Evolutionary conservation across 352 stramenopile genomes (phyloP).

Genomic region (Achlya hypogyna): DNA sequence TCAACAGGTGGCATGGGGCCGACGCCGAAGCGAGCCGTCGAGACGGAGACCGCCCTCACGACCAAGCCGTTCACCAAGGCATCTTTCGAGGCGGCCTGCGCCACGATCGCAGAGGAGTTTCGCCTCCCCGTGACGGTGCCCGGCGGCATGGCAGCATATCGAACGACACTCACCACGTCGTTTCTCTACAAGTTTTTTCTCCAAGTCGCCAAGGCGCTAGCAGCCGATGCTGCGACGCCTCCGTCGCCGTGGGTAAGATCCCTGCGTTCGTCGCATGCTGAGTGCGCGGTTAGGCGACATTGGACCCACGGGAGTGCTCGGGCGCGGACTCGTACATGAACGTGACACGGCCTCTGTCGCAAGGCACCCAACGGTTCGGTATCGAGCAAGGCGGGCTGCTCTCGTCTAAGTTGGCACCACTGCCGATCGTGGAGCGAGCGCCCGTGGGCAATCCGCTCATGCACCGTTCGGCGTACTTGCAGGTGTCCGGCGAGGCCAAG

Average conservation of each 20-base stretch:
- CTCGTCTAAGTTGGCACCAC: constrained; percentile 47
- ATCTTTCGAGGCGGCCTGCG: constrained; percentile 77
- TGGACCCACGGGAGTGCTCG: constrained; percentile 37
- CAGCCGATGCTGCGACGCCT: constrained; percentile 25
- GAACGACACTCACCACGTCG: constrained; percentile 88
- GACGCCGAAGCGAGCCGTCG: constrained; percentile 43
- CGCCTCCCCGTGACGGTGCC: constrained; percentile 85
- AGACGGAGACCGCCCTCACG: constrained; percentile 59
- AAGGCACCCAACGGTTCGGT: constrained; percentile 48
- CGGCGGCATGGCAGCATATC: constrained; percentile 91
- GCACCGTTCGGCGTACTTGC: constrained; percentile 88
- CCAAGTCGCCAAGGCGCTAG: constrained; percentile 45
- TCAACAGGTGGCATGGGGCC: constrained; percentile 67
- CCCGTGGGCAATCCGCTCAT: constrained; percentile 86
- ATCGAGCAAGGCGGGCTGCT: constrained; percentile 52
- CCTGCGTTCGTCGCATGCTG: neutral
- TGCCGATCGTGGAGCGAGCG: constrained; percentile 33
- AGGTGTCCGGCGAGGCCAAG: constrained; percentile 92
- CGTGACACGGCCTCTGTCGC: constrained; percentile 38
- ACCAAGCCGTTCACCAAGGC: constrained; percentile 68
- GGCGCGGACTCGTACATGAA: constrained; percentile 50
- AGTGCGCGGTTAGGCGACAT: neutral
- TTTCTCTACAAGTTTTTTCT: constrained; percentile 96
- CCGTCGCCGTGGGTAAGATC: constrained; percentile 18
- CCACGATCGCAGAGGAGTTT: constrained; percentile 83